These are phyloP conservation scores for Ramaria sp. DNA, from an alignment of 768 basidiomycete species.

Conservation along the genomic window DNA sequence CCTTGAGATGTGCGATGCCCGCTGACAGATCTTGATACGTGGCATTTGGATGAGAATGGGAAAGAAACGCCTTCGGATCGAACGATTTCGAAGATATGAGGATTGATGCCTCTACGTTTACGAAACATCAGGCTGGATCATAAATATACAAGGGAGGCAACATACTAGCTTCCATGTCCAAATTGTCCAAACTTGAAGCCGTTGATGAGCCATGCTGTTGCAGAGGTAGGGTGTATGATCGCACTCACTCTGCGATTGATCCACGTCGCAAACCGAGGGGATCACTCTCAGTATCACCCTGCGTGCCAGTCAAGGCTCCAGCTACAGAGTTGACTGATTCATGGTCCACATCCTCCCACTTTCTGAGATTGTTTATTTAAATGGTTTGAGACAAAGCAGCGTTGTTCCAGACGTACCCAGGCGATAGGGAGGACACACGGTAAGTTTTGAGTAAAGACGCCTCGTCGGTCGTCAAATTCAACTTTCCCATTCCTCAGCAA, in stretches of 20 bases:
- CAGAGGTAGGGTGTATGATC: not conserved
- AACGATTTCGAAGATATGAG: slow-evolving; percentile 89
- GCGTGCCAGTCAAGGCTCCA: slow-evolving; percentile 49
- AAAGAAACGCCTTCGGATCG: slow-evolving; percentile 89
- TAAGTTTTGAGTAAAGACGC: slow-evolving; percentile 81
- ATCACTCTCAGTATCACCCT: slow-evolving; percentile 54
- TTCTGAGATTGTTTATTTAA: slow-evolving; percentile 30
- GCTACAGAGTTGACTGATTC: slow-evolving; percentile 71
- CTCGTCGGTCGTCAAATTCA: slow-evolving; percentile 69
- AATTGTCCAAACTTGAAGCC: slow-evolving; percentile 41
- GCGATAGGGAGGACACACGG: slow-evolving; percentile 65
- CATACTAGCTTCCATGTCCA: slow-evolving; percentile 75
- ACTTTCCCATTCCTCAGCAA: slow-evolving; percentile 36
- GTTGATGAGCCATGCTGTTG: too few relatives aligned
- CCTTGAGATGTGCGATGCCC: slow-evolving; percentile 63
- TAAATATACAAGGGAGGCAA: slow-evolving; percentile 8
- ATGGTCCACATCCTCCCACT: slow-evolving; percentile 88
- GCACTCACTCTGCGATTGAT: slow-evolving; percentile 41
- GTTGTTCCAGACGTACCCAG: slow-evolving; percentile 40
- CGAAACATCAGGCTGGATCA: slow-evolving; percentile 2
- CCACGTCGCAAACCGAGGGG: slow-evolving; percentile 67
- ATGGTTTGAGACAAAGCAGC: not conserved
- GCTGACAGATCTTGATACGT: slow-evolving; percentile 83
- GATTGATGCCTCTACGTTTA: slow-evolving; percentile 57
- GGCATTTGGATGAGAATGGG: slow-evolving; percentile 86